These are phyloP conservation scores for Phytophthora tubulina DNA, from an alignment of 352 stramenopile genomes.

Conservation along the genomic window DNA sequence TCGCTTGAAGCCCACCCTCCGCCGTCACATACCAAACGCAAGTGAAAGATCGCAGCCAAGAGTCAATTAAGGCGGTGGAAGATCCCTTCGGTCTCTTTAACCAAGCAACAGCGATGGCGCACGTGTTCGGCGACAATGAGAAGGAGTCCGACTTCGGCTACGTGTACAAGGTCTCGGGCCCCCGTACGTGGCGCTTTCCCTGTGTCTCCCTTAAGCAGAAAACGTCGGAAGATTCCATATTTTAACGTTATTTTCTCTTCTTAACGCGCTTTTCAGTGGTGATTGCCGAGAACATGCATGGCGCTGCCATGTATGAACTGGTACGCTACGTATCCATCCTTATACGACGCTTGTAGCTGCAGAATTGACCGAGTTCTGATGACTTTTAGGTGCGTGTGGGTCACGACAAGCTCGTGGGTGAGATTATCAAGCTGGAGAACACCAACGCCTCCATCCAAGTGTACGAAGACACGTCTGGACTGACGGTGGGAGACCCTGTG, in stretches of 20 bases:
- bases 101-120: conserved; percentile 57
- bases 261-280: conserved; percentile 82
- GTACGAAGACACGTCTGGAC: conserved; percentile 98
- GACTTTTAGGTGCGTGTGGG: conserved; percentile 97
- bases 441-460: conserved; percentile 99
- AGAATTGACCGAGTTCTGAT: conserved; percentile 7
- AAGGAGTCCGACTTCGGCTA: conserved; percentile 98
- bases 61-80: conserved; percentile 18
- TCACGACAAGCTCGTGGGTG: conserved; percentile 99
- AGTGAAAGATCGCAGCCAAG: conserved; percentile 58
- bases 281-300: conserved; percentile 99
- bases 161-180: conserved; percentile 99
- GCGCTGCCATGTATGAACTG: conserved; percentile 98
- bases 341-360: not conserved
- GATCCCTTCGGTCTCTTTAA: conserved; percentile 15
- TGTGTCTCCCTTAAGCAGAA: not conserved
- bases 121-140: conserved; percentile 89
- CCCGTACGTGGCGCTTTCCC: conserved; percentile 77
- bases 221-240: not conserved
- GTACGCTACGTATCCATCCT: conserved; percentile 38
- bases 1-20: conserved; percentile 29
- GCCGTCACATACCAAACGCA: conserved; percentile 37
- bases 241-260: conserved; percentile 4
- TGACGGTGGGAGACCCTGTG: conserved; percentile 99
- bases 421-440: conserved; percentile 99